phyloP scores from a whole-genome alignment of 306 rosid species.

The Vigna reflexopilosa region DNA sequence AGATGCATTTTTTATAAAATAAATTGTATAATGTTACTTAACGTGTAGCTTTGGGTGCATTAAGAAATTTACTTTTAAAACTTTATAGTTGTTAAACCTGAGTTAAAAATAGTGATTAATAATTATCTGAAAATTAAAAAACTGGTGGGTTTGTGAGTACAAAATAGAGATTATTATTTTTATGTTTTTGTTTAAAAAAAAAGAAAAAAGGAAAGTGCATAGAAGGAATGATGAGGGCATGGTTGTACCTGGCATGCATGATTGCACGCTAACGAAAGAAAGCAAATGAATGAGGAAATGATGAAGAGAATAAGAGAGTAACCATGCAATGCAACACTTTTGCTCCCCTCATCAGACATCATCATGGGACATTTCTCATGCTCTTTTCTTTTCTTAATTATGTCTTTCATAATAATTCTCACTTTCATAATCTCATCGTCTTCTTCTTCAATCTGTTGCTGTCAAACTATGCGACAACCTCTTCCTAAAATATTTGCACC shows the following conservation, averaged over 20 bases:
- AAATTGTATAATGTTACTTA: too few species aligned
- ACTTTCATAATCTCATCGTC: slow-evolving; percentile 53
- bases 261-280: slow-evolving; percentile 41
- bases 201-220: neutral
- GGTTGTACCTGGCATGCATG: slow-evolving; percentile 42
- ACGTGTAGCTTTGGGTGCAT: too few species aligned
- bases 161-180: too few species aligned
- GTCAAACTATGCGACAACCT: slow-evolving; percentile 58
- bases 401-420: slow-evolving; percentile 53
- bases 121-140: too few species aligned
- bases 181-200: too few species aligned
- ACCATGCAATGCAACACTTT: slow-evolving; percentile 32
- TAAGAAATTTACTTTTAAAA: too few species aligned
- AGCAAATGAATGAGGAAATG: slow-evolving; percentile 12
- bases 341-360: slow-evolving; percentile 60
- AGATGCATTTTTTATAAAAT: too few species aligned
- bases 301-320: slow-evolving; percentile 6
- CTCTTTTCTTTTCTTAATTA: slow-evolving; percentile 46
- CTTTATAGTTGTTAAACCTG: too few species aligned
- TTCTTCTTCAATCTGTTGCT: slow-evolving; percentile 53
- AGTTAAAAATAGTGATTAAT: too few species aligned
- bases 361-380: slow-evolving; percentile 60
- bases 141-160: too few species aligned
- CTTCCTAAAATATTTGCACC: slow-evolving; percentile 56
- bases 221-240: slow-evolving; percentile 37